Conservation (phyloP, 2,329 filamentous ascomycete genomes). For the Eurotiales sp. region DNA sequence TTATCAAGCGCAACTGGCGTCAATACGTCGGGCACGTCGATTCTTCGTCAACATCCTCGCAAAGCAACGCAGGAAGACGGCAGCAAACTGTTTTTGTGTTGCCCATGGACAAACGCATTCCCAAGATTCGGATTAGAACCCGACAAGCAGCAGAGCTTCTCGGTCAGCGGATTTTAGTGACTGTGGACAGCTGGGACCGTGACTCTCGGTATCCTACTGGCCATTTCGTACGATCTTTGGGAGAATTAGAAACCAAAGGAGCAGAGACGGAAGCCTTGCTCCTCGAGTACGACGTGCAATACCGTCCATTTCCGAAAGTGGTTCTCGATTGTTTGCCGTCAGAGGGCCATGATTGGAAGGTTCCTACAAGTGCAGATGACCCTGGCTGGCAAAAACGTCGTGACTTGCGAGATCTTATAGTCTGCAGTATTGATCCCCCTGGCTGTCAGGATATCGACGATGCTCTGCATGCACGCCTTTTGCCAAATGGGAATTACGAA, state of each 20-base stretch:
- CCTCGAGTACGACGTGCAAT: constrained; percentile 95
- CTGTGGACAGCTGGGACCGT: constrained; percentile 92
- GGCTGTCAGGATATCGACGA: constrained; percentile 99
- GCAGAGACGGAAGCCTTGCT: constrained; percentile 94
- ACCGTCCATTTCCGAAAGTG: constrained; percentile 92
- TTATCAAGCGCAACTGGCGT: constrained; percentile 94
- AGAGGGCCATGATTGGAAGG: constrained; percentile 91
- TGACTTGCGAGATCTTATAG: constrained; percentile 78
- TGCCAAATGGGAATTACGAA: constrained; percentile 92
- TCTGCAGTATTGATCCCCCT: constrained; percentile 95
- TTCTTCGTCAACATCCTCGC: constrained; percentile 72
- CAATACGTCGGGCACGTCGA: constrained; percentile 98
- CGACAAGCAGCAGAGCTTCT: constrained; percentile 83
- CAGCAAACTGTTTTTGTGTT: constrained; percentile 93
- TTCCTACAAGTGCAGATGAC: constrained; percentile 74
- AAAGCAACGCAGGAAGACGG: constrained; percentile 70
- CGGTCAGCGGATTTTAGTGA: constrained; percentile 86
- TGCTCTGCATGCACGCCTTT: constrained; percentile 76
- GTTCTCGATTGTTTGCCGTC: constrained; percentile 88
- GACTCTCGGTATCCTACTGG: constrained; percentile 90
- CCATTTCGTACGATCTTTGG: constrained; percentile 88
- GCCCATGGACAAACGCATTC: constrained; percentile 96
- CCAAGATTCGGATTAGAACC: constrained; percentile 90
- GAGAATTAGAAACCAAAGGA: constrained; percentile 93
- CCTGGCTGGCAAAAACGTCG: constrained; percentile 81